Evolutionary conservation across 1,284 basidiomycete species (phyloP).

Genomic region (Pulveroboletus sp.): DNA sequence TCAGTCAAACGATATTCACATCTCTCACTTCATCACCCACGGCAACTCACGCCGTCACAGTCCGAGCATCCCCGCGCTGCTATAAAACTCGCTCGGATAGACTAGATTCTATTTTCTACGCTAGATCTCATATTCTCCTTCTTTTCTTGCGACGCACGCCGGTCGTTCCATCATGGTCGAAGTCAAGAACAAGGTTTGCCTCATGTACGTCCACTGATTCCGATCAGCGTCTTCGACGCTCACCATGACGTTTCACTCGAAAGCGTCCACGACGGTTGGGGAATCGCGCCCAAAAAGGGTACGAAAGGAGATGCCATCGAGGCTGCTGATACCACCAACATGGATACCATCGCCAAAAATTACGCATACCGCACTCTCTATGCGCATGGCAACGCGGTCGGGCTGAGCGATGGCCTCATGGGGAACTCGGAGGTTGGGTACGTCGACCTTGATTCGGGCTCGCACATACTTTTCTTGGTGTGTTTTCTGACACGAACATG

Average conservation of each 20-base stretch:
- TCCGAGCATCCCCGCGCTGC: constrained; percentile 14
- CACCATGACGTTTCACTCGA: background rate
- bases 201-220: constrained; percentile 61
- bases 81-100: constrained; percentile 10
- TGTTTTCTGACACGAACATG: background rate
- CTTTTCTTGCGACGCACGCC: background rate
- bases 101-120: background rate
- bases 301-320: constrained; percentile 86
- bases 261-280: constrained; percentile 95
- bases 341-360: constrained; percentile 83
- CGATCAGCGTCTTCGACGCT: background rate
- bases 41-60: constrained; percentile 1
- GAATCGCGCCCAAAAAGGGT: constrained; percentile 64
- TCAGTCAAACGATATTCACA: too few relatives aligned
- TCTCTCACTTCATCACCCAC: background rate
- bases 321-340: constrained; percentile 79
- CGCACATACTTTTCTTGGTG: background rate
- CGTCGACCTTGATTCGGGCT: constrained; percentile 28
- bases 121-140: background rate
- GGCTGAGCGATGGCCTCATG: constrained; percentile 89
- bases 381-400: constrained; percentile 86
- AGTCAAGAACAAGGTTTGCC: constrained; percentile 86
- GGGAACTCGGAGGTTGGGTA: constrained; percentile 95
- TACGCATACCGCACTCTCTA: constrained; percentile 72
- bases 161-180: constrained; percentile 38